phyloP scores from a whole-genome alignment of 2,329 filamentous ascomycete genomes.

The Camillea tinctor region DNA sequence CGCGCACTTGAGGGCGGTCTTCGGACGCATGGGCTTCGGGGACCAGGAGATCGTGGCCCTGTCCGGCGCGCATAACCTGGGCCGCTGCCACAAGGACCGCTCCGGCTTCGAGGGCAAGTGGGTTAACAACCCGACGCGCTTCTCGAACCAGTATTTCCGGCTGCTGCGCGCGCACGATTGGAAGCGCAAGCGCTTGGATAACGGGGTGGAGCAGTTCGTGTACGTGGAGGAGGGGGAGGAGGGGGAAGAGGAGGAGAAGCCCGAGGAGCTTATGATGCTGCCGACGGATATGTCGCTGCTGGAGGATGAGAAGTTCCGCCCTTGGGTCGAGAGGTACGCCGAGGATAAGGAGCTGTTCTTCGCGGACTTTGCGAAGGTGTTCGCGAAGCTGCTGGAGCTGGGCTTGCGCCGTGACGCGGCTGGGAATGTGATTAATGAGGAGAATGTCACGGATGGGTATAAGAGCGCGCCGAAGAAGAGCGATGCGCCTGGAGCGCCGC shows the following conservation, averaged over 20 bases:
- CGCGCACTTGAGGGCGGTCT: conserved; percentile 83
- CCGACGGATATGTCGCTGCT: conserved; percentile 61
- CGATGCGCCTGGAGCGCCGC: conserved; percentile 31
- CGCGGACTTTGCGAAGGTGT: conserved; percentile 56
- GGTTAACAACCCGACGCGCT: conserved; percentile 37
- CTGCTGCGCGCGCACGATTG: conserved; percentile 34
- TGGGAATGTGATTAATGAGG: conserved; percentile 53
- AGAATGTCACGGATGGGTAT: conserved; percentile 50
- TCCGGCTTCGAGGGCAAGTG: conserved; percentile 37
- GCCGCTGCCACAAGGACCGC: conserved; percentile 57
- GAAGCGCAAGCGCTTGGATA: conserved; percentile 28
- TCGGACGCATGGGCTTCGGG: conserved; percentile 93
- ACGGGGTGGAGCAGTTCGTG: conserved; percentile 48
- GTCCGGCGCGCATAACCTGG: conserved; percentile 78
- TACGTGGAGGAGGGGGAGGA: conserved; percentile 54
- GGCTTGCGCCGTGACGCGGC: conserved; percentile 55
- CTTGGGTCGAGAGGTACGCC: conserved; percentile 59
- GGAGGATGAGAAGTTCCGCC: conserved; percentile 50
- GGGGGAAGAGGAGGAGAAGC: conserved; percentile 50
- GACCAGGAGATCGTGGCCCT: conserved; percentile 94
- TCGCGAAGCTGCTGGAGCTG: conserved; percentile 60
- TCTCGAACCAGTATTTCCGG: conserved; percentile 38
- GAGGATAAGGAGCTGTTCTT: conserved; percentile 62
- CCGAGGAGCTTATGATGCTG: conserved; percentile 64
- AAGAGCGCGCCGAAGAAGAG: conserved; percentile 33